Conservation (phyloP, 371 early-diverging fungal genomes). For the Coemansia sp. region DNA sequence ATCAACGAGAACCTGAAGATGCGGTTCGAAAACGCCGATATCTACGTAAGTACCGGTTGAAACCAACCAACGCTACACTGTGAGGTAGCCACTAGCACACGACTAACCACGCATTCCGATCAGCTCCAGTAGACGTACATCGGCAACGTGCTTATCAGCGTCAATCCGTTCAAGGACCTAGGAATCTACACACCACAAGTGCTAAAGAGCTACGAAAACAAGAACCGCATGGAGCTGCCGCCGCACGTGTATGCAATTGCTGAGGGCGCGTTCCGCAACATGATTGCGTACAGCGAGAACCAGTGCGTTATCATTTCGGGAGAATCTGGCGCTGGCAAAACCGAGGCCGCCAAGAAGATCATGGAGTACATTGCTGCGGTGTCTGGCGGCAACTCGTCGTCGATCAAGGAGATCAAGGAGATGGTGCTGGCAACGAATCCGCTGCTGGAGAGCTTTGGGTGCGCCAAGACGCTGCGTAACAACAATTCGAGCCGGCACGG, state of each 20-base stretch:
- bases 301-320: conserved; percentile 97
- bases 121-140: conserved; percentile 63
- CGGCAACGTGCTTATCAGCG: conserved; percentile 85
- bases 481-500: conserved; percentile 99
- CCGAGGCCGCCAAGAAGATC: conserved; percentile 89
- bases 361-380: conserved; percentile 98
- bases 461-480: conserved; percentile 98
- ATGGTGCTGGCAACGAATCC: conserved; percentile 97
- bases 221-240: conserved; percentile 82
- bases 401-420: conserved; percentile 89
- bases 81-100: no score
- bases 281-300: conserved; percentile 96
- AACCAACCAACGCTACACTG: conserved; percentile 2
- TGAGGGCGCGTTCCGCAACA: conserved; percentile 82
- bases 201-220: conserved; percentile 72
- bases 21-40: conserved; percentile 79
- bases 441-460: conserved; percentile 98
- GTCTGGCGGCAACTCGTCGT: conserved; percentile 75
- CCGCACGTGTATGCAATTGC: conserved; percentile 90
- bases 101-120: neutral
- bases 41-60: conserved; percentile 54
- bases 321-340: conserved; percentile 92
- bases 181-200: conserved; percentile 79
- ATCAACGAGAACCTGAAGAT: conserved; percentile 84
- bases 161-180: conserved; percentile 83